A percentile compares a stretch with the other conserved stretches of the same genome.
Conservation (phyloP, 495 filamentous ascomycete genomes). For the Cairneyella variabilis region DNA sequence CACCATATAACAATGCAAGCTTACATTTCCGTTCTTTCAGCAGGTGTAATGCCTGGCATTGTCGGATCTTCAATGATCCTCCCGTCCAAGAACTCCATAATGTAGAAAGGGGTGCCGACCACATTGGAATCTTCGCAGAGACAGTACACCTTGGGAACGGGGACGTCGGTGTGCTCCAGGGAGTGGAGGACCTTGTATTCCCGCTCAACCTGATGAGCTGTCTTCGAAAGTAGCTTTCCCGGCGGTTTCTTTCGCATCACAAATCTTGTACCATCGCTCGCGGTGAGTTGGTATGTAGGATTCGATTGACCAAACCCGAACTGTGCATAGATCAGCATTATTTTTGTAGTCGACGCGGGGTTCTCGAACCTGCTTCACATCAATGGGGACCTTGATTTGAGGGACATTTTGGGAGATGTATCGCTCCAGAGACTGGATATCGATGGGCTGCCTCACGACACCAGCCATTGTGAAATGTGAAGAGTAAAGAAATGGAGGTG, state of each 20-base stretch:
- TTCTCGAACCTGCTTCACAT: slow-evolving; percentile 84
- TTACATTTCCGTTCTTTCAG: slow-evolving; percentile 67
- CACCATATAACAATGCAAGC: slow-evolving; percentile 6
- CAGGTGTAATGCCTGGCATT: slow-evolving; percentile 64
- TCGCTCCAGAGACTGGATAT: slow-evolving; percentile 67
- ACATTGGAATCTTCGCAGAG: slow-evolving; percentile 78
- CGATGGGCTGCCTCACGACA: slow-evolving; percentile 80
- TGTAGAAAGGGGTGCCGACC: slow-evolving; percentile 89
- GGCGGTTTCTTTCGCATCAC: slow-evolving; percentile 96
- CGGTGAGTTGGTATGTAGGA: slow-evolving; percentile 87
- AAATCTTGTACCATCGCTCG: slow-evolving; percentile 60
- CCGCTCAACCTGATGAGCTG: slow-evolving; percentile 92
- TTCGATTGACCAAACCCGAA: slow-evolving; percentile 98
- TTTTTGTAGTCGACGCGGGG: no score
- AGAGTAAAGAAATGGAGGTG: neutral
- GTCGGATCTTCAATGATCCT: slow-evolving; percentile 87
- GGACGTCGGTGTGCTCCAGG: slow-evolving; percentile 73
- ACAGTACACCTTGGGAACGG: slow-evolving; percentile 79
- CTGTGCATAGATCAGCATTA: slow-evolving; percentile 40
- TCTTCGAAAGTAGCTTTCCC: slow-evolving; percentile 83
- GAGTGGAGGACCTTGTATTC: slow-evolving; percentile 90
- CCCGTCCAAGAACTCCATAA: slow-evolving; percentile 92
- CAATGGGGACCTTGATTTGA: slow-evolving; percentile 72
- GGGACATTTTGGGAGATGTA: slow-evolving; percentile 76
- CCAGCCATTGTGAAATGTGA: slow-evolving; percentile 67